Base-by-base conservation (phyloP, 495 filamentous ascomycete genomes). In the Neurospora hispaniola region DNA sequence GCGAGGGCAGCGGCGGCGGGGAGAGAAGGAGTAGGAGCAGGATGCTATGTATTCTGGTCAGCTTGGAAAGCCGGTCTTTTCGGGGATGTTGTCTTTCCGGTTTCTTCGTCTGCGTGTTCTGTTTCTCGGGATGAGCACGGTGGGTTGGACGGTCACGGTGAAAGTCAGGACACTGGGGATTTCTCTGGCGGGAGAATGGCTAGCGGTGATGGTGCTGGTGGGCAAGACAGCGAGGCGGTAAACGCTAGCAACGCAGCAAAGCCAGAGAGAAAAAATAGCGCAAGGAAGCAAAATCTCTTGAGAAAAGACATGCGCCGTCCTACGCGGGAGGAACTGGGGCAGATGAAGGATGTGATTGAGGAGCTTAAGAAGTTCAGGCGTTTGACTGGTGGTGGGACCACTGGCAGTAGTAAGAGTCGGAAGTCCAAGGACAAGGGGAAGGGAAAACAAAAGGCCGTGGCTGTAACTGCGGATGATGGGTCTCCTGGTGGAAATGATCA, bases 321-420 rank as follows among this genome's bases (percentile, higher is more conserved):
- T 2, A 72, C 71, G 27, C 70, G 39, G 11, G 54, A 12, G 16
- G 72, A 83, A 42, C 23, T 79, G 2, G 38, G 6, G 2, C 48
- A 70, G 16, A 83, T 86, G 75, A 75, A 71, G 42, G 82, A 86
- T 59, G 84, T 85, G 2, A 72, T 83, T 0, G 76, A 42, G 7
- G 81, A 75, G 0, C 79, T 86, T 20, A 84, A 81, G 69, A 74
- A 71, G 70, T 85, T 79, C 48, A 77, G 84, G 14, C 38, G 69
- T 0, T 20, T 74, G 59, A 83, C 81, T 35, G 1, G 27, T 16
- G 23, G 48, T 6, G 0, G 48, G 6, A n/a, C n/a, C n/a, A n/a
- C n/a, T n/a, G 11, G 23, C 8, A 18, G 46, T 54, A 9, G 39
- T 40, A 40, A 40, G 39, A 40, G 39, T 40, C 39, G 11, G 0